Base-by-base conservation (phyloP, 2,329 filamentous ascomycete genomes). In the Penicillium brasilianum region DNA sequence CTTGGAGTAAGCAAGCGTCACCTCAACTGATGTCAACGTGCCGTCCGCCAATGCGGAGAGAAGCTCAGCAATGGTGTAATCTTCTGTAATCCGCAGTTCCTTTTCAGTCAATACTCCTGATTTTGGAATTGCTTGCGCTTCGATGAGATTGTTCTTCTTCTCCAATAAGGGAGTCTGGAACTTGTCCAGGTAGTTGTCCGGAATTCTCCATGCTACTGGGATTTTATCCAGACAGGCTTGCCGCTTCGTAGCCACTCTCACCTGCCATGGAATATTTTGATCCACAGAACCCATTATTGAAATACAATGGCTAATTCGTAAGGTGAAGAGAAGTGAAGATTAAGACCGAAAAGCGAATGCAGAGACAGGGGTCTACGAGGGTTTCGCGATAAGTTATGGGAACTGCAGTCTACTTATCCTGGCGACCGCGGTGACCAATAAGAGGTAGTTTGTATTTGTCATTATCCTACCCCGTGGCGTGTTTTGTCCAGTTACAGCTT, bases 41-140 rank as follows among this genome's bases (percentile, higher is more conserved):
- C 74, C 68, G 0, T 53, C 41, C 0, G 64, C 52, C 7, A 80
- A 64, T 5, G 69, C 67, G 3, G 59, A 57, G 1, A 77, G 59
- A 5, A 80, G 63, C 0, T 62, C 66, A 0, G 66, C 52, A 0
- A 74, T 72, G 63, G 83, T 80, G 48, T 80, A 80, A 2, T 61
- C 49, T 39, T 73, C 72, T 0, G 84, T 87, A 59, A 87, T 84
- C 0, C 73, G 63, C 5, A 86, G 66, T 61, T 87, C 84, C 6
- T 76, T 61, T 3, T 74, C 57, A 1, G 71, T 80, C 34, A 87
- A 71, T 7, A 87, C 71, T 0, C 83, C 82, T 60, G 63, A 64
- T 51, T 69, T 60, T 14, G 58, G 68, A 52, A 69, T 54, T 0
- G 57, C 56, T 16, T 65, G 14, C 1, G 22, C 30, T 28, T 52